Base-by-base conservation (phyloP, 495 filamentous ascomycete genomes). In the Neurospora tetraspora region DNA sequence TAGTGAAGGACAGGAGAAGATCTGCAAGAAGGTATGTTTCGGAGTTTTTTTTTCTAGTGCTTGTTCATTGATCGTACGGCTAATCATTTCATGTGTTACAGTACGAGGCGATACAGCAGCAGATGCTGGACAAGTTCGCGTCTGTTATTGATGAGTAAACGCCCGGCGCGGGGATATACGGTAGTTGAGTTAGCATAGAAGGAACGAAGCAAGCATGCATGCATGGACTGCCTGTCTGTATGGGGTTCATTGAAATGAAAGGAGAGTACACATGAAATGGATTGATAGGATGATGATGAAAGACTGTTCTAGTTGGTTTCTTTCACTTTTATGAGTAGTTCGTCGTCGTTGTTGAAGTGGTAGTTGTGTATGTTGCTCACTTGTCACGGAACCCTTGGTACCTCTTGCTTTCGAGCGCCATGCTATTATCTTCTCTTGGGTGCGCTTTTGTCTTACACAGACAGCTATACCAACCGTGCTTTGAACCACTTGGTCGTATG, bases 101-200 rank as follows among this genome's bases (percentile, higher is more conserved):
- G 91, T 99, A 98, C 81, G 96, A 99, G 87, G 91, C 90, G 77
- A 87, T 98, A 77, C 86, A 93, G 77, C 93, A 97, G 83, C 87
- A 87, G 73, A 94, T 99, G 94, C 89, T 91, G 72, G 96, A 99
- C 82, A 94, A 96, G 81, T 99, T 98, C 83, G 96, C 96, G 23
- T 89, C 92, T 14, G 93, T 98, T 69, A 87, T 90, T 76, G 96
- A 99, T 82, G 96, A 98, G 87, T 99, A 92, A 85, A 69, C 10
- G 43, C 39, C 12, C 39, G 5, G 43, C 9, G 42, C 45, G 10
- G 31, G 23, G 45, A 59, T 36, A 69, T 69, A 31, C 18, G 38
- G 61, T 61, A 18, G 6, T 34, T 8, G 6, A 8, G 53, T 61
- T 14, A 34, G 53, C 53, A 61, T 61, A 61, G 27, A 61, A 34